Evolutionary conservation across 1,284 basidiomycete species (phyloP), one percentile per base, ranked within the genome.

Genomic region (Cutaneotrichosporon sp.): DNA sequence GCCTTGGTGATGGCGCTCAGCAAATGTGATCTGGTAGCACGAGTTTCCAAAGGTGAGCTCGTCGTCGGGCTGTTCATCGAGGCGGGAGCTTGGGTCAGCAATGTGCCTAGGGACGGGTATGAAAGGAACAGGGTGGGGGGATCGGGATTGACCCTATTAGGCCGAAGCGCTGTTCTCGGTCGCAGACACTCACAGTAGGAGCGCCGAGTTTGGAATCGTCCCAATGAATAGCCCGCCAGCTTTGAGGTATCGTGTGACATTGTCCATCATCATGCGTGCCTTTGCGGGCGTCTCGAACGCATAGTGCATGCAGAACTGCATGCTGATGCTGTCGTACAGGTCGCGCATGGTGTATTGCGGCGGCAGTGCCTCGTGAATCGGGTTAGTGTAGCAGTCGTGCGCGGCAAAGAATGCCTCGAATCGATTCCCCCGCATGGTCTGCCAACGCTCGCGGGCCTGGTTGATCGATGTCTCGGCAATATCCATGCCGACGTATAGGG

Each of bases 231-330:
- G 80, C 2, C 97, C 97, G 34, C 95, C 95, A 30, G 84, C 83
- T 42, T 90, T 84, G 56, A 99, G 84, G 82, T 89, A 89, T 49
- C 86, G 81, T 60, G 88, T 86, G 30, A 96, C 95, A 76, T 99
- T 99, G 59, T 89, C 86, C 32, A 99, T 86, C 96, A 99, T 97
- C 74, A 87, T 88, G 40, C 92, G 85, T 31, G 89, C 92, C 78
- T 97, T 97, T 60, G 85, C 82, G 34, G 88, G 86, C 47, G 86
- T 89, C 77, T 98, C 94, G 79, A 98, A 99, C 9, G 96, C 97
- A 76, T 99, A 99, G 80, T 99, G 97, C 92, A 99, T 97, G 81
- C 96, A 99, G 80, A 99, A 99, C 77, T 99, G 97, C 89, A 98
- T 90, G 2, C 92, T 91, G 22, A 99, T 92, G 58, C 92, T 92